Evolutionary conservation across 148 eudicot species (phyloP).

Genomic region (Diospyros lotus): DNA sequence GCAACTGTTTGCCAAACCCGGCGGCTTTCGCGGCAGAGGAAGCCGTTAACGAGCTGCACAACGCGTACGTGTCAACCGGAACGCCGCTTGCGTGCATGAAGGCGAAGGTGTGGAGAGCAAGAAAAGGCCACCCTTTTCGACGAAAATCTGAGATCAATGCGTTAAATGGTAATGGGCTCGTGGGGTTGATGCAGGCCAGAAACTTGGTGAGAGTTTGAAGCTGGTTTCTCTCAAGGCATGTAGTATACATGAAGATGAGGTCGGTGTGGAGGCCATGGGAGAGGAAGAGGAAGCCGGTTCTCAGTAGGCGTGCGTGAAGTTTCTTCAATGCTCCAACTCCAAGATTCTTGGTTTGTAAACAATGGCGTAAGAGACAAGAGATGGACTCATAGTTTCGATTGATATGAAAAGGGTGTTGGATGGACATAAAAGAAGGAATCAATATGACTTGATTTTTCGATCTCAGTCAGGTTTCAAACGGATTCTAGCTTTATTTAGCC

Average conservation of each 20-base stretch:
- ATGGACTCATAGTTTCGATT: constrained; percentile 14
- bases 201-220: constrained; percentile 30
- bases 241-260: constrained; percentile 41
- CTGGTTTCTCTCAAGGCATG: constrained; percentile 19
- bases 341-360: constrained; percentile 30
- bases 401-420: constrained; percentile 1
- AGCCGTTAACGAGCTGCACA: constrained; percentile 54
- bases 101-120: constrained; percentile 36
- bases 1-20: constrained; percentile 43
- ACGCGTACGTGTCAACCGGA: constrained; percentile 48
- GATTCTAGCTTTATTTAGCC: no score
- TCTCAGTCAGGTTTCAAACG: neutral
- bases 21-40: constrained; percentile 28
- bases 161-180: constrained; percentile 47
- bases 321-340: constrained; percentile 31
- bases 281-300: constrained; percentile 31
- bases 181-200: constrained; percentile 32
- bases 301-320: constrained; percentile 44
- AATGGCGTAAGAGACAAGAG: constrained; percentile 23
- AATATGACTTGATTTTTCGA: neutral
- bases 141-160: constrained; percentile 44
- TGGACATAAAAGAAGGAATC: constrained; percentile 6
- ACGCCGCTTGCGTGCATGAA: constrained; percentile 49
- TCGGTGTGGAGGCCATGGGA: constrained; percentile 37
- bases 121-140: constrained; percentile 32